phyloP scores from a whole-genome alignment of 108 stramenopile genomes.

The Cyclotella atomus region DNA sequence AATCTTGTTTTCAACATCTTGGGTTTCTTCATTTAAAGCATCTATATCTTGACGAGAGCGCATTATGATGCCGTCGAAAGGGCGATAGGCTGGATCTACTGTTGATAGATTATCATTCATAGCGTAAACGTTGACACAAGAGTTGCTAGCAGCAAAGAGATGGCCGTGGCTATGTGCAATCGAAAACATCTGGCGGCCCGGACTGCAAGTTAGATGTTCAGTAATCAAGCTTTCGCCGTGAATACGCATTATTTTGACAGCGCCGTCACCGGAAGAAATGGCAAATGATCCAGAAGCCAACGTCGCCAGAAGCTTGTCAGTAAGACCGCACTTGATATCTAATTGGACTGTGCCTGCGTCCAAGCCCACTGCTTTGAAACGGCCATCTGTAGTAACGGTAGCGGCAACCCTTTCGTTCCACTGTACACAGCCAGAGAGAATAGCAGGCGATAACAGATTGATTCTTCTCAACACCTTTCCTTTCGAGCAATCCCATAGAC shows the following conservation, averaged over 20 bases:
- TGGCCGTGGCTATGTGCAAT: not conserved
- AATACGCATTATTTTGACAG: not conserved
- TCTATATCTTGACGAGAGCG: slow-evolving; percentile 5
- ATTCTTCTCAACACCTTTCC: not conserved
- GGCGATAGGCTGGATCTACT: not conserved
- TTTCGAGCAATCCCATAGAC: slow-evolving; percentile 1
- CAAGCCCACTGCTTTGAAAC: not conserved
- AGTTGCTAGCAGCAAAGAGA: not conserved
- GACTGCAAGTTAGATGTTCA: not conserved
- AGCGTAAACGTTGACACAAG: not conserved
- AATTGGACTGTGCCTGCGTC: not conserved
- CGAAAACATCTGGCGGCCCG: not conserved
- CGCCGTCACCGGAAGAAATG: not conserved
- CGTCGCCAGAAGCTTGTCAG: not conserved
- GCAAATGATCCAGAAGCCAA: not conserved
- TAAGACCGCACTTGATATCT: not conserved
- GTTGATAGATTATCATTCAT: not conserved
- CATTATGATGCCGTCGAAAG: not conserved
- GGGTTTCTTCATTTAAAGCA: not conserved
- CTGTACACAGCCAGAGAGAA: not conserved
- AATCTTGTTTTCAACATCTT: not conserved
- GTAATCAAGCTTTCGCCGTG: not conserved
- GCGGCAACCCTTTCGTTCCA: not conserved
- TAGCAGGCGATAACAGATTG: not conserved
- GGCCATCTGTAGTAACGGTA: slow-evolving; percentile 7